Percentiles rank a stretch among this genome's conserved stretches.
Evolutionary conservation across 768 basidiomycete species (phyloP).

Genomic region (Pleurotus citrinopileatus): DNA sequence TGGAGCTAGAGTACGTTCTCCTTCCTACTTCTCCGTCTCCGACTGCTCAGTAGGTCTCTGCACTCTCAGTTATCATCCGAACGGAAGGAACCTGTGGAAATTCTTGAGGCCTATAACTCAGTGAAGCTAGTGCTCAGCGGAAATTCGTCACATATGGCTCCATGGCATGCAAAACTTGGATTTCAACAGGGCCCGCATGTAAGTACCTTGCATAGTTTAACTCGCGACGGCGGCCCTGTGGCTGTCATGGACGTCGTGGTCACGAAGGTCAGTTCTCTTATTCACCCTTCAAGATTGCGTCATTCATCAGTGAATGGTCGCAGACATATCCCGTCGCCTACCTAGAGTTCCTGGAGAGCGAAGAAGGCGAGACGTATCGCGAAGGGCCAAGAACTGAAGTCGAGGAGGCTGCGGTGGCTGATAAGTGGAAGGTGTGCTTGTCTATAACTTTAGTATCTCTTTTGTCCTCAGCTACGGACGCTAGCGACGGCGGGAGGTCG

Average conservation of each 20-base stretch:
- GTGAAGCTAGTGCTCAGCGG: constrained; percentile 68
- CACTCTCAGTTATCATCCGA: constrained; percentile 58
- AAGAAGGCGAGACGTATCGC: constrained; percentile 44
- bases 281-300: background rate
- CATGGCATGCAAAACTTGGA: constrained; percentile 89
- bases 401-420: constrained; percentile 61
- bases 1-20: constrained; percentile 69
- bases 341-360: constrained; percentile 59
- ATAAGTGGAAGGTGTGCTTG: constrained; percentile 65
- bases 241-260: constrained; percentile 74
- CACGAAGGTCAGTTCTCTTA: constrained; percentile 45
- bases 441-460: background rate
- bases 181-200: constrained; percentile 66
- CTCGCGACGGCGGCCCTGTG: constrained; percentile 77
- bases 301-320: background rate
- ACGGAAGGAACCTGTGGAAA: constrained; percentile 75
- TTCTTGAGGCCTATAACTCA: constrained; percentile 75
- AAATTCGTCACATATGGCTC: constrained; percentile 82
- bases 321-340: constrained; percentile 77
- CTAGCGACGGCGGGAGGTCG: constrained; percentile 58
- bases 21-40: background rate
- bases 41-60: background rate
- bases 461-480: background rate
- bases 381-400: constrained; percentile 65
- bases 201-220: constrained; percentile 75